Percentiles rank a stretch among this genome's conserved stretches.
Conservation (phyloP, 164 flowering plant species). For the Cinnamomum micranthum region DNA sequence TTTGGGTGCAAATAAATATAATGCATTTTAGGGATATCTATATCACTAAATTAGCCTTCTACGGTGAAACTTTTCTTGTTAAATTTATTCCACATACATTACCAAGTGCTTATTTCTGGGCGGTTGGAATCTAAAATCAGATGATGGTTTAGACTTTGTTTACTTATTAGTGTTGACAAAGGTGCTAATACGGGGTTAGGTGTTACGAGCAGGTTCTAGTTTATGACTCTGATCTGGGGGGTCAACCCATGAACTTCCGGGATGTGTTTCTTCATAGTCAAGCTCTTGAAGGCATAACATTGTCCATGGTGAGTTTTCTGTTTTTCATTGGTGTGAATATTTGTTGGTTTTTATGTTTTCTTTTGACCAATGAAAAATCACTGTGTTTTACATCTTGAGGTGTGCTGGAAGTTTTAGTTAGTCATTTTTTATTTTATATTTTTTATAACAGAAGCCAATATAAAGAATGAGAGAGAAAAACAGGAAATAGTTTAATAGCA, state of each 20-base stretch:
- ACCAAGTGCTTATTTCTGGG: not conserved
- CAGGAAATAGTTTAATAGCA: no score
- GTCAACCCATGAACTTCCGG: conserved; percentile 64
- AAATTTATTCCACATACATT: not conserved
- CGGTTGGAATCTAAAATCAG: not conserved
- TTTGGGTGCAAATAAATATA: not conserved
- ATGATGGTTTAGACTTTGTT: not conserved
- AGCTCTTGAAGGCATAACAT: conserved; percentile 89
- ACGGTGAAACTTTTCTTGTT: not conserved
- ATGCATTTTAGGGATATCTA: not conserved
- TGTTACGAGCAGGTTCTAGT: conserved; percentile 47
- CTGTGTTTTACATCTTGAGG: no score
- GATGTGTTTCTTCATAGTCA: conserved; percentile 90
- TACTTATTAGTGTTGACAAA: not conserved
- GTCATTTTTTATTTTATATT: no score
- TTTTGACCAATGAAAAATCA: no score
- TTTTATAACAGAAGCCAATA: no score
- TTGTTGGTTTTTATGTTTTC: no score
- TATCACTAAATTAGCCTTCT: not conserved
- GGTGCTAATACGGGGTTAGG: not conserved
- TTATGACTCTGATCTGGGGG: conserved; percentile 55
- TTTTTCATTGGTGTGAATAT: no score
- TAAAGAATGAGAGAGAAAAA: no score
- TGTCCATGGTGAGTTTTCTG: conserved; percentile 64
- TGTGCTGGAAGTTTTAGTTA: no score